Evolutionary conservation across 768 basidiomycete species (phyloP).

Genomic region (Rhodotorula toruloides): DNA sequence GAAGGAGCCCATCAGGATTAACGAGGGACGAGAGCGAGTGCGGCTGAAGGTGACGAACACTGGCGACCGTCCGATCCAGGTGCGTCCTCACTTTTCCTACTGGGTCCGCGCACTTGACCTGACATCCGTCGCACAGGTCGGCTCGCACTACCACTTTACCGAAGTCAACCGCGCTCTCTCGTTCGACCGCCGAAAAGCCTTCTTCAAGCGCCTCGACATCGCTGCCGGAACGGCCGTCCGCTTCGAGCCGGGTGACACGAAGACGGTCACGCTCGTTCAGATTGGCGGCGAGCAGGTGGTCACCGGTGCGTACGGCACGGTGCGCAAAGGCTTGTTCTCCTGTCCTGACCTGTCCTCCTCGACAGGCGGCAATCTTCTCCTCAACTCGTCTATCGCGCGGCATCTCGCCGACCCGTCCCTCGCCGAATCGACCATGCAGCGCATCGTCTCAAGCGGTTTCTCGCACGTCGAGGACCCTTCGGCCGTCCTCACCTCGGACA

Average conservation of each 20-base stretch:
- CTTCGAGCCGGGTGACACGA: conserved; percentile 87
- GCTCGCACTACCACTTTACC: conserved; percentile 83
- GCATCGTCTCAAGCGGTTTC: conserved; percentile 61
- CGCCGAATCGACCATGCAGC: conserved; percentile 21
- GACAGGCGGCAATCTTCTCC: conserved; percentile 53
- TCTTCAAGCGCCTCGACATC: conserved; percentile 84
- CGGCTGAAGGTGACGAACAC: conserved; percentile 75
- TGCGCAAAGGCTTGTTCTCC: not conserved
- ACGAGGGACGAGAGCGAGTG: conserved; percentile 65
- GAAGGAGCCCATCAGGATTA: conserved; percentile 61
- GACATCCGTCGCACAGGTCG: conserved; percentile 55
- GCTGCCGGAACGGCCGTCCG: conserved; percentile 90
- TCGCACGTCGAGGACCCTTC: conserved; percentile 49
- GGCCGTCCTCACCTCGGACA: not conserved
- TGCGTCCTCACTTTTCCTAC: conserved; percentile 44
- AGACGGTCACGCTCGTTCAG: conserved; percentile 72
- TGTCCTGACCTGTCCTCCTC: not conserved
- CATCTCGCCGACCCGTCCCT: conserved; percentile 44
- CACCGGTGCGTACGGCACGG: conserved; percentile 55
- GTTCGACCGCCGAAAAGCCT: conserved; percentile 76
- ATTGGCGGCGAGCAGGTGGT: conserved; percentile 69
- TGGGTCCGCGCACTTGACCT: not conserved
- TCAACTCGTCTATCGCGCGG: conserved; percentile 45
- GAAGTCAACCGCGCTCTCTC: conserved; percentile 75
- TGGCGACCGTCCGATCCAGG: conserved; percentile 90